Conservation (phyloP, 768 basidiomycete genomes). For the Neoboletus magnificus region DNA sequence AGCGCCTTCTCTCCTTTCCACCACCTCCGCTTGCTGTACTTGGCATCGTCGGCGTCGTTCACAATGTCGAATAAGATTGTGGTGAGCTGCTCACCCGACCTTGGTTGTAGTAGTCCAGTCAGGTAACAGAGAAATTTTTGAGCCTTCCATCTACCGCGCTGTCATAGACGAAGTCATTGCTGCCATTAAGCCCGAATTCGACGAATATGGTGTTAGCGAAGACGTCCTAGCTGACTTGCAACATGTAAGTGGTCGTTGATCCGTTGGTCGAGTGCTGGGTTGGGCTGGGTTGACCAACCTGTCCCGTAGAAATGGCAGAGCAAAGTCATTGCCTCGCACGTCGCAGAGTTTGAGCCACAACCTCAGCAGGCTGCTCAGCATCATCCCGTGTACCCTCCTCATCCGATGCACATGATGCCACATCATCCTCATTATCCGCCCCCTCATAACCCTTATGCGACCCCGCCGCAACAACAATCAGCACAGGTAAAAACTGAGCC, state of each 20-base stretch:
- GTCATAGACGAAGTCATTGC: conserved; percentile 97
- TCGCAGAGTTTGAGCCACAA: conserved; percentile 84
- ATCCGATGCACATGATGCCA: conserved; percentile 58
- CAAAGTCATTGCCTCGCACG: conserved; percentile 90
- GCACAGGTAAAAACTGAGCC: conserved; percentile 72
- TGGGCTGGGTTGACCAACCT: conserved; percentile 6
- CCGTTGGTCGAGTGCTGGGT: conserved; percentile 6
- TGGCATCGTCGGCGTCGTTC: conserved; percentile 29
- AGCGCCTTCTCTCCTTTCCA: conserved; percentile 33
- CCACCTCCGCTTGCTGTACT: conserved; percentile 32
- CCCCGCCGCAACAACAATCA: conserved; percentile 33
- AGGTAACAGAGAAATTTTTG: conserved; percentile 54
- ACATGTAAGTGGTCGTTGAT: conserved; percentile 56
- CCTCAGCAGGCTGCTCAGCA: conserved; percentile 45
- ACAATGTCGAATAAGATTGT: conserved; percentile 97
- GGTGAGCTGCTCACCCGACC: conserved; percentile 80
- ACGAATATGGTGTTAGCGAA: conserved; percentile 92
- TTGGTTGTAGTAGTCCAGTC: conserved; percentile 52
- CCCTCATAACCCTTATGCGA: conserved; percentile 50
- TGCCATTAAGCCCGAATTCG: conserved; percentile 88
- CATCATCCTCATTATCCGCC: conserved; percentile 54
- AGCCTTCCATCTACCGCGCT: conserved; percentile 87
- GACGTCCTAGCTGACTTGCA: conserved; percentile 87
- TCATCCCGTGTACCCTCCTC: conserved; percentile 55
- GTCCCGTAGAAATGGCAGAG: conserved; percentile 85